A percentile compares a stretch with the other conserved stretches of the same genome.
Conservation (phyloP, 208 protist genomes). For the Phytomonas sp. region DNA sequence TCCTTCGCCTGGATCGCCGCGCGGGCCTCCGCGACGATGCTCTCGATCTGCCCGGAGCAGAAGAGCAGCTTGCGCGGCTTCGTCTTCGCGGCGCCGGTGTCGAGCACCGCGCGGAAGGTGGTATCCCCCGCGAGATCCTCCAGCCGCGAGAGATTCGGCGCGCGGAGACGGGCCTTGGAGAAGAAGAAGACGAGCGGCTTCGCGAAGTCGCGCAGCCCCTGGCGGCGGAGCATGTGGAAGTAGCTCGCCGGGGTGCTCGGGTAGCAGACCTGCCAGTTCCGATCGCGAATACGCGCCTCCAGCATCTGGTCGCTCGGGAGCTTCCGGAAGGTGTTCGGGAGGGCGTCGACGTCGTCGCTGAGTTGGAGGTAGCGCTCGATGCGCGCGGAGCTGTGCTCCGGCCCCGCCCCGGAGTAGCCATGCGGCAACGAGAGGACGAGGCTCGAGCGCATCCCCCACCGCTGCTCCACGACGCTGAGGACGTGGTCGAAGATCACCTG, state of each 20-base stretch:
- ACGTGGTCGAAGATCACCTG: slow-evolving; percentile 99
- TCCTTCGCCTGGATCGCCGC: slow-evolving; percentile 34
- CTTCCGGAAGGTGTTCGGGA: slow-evolving; percentile 61
- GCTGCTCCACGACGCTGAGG: slow-evolving; percentile 89
- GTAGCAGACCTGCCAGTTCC: slow-evolving; percentile 94
- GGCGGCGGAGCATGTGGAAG: slow-evolving; percentile 97
- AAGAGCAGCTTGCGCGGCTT: slow-evolving; percentile 90
- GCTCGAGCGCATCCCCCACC: slow-evolving; percentile 94
- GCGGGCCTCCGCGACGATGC: slow-evolving; percentile 87
- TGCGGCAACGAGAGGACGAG: slow-evolving; percentile 96
- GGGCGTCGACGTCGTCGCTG: slow-evolving; percentile 82
- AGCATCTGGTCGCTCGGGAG: slow-evolving; percentile 52
- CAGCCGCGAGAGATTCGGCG: slow-evolving; percentile 81
- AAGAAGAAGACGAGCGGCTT: slow-evolving; percentile 97
- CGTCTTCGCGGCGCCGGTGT: slow-evolving; percentile 12
- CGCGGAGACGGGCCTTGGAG: slow-evolving; percentile 88
- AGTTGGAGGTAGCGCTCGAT: slow-evolving; percentile 98
- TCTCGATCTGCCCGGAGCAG: slow-evolving; percentile 98
- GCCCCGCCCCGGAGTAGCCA: slow-evolving; percentile 97
- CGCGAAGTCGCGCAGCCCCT: slow-evolving; percentile 94
- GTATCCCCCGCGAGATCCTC: slow-evolving; percentile 62
- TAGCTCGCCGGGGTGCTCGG: slow-evolving; percentile 97
- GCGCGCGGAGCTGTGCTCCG: slow-evolving; percentile 96
- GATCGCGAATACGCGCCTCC: slow-evolving; percentile 63
- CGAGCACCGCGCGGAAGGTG: slow-evolving; percentile 75